Evolutionary conservation across 2,329 filamentous ascomycete genomes (phyloP).

Genomic region (Emergomyces pasteurianus): DNA sequence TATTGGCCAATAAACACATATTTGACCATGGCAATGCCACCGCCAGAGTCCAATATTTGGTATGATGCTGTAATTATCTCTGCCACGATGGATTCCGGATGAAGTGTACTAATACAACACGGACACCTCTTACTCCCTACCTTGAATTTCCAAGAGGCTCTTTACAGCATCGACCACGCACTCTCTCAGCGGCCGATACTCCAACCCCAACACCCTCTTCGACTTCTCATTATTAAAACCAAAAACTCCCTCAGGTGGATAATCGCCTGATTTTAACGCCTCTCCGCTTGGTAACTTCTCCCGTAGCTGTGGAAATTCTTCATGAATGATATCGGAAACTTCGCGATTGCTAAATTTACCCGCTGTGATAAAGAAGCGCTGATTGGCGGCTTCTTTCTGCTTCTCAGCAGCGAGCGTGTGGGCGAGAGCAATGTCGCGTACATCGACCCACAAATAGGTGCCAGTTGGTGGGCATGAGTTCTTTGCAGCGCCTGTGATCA

Average conservation of each 20-base stretch:
- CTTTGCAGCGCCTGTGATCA: conserved; percentile 49
- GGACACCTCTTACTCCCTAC: background rate
- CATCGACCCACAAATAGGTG: conserved; percentile 47
- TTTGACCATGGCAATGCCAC: conserved; percentile 43
- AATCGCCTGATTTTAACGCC: conserved; percentile 17
- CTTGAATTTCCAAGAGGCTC: conserved; percentile 7
- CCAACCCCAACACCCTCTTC: conserved; percentile 29
- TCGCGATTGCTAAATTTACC: conserved; percentile 33
- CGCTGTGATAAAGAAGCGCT: conserved; percentile 35
- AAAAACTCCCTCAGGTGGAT: conserved; percentile 18
- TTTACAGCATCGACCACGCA: conserved; percentile 13
- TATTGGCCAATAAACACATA: conserved; percentile 68
- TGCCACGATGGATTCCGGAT: too few relatives aligned
- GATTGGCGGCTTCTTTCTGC: conserved; percentile 29
- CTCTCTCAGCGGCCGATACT: conserved; percentile 20
- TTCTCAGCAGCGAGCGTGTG: conserved; percentile 37
- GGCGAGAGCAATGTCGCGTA: conserved; percentile 37
- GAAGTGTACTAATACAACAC: background rate
- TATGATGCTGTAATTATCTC: conserved; percentile 43
- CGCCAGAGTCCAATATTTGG: conserved; percentile 15
- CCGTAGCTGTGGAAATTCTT: conserved; percentile 32
- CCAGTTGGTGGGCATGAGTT: conserved; percentile 46
- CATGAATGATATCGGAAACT: conserved; percentile 30
- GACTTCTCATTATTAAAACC: conserved; percentile 29
- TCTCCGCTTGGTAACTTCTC: conserved; percentile 31